Percentiles rank a stretch among this genome's conserved stretches.
phyloP scores from a whole-genome alignment of 371 early-diverging fungal species.

The Circinella minor region DNA sequence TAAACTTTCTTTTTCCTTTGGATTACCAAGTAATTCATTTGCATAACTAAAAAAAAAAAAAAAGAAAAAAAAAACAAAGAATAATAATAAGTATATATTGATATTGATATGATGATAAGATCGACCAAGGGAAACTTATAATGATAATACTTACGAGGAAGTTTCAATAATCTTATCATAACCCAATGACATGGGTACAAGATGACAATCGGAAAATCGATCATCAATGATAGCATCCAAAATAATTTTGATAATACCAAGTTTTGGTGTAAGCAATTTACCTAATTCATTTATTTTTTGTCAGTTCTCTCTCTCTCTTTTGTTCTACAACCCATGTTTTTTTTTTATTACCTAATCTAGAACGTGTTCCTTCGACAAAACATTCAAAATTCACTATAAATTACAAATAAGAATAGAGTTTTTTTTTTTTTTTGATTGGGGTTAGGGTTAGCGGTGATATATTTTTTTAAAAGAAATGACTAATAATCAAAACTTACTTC shows the following conservation, averaged over 20 bases:
- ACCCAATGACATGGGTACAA: constrained; percentile 87
- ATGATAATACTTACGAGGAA: constrained; percentile 55
- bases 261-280: constrained; percentile 80
- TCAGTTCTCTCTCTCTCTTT: background rate
- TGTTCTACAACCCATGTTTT: background rate
- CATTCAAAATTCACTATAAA: constrained; percentile 76
- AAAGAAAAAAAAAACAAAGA: no score
- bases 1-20: constrained; percentile 85
- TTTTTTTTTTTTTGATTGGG: background rate
- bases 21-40: constrained; percentile 82
- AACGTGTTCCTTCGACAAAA: constrained; percentile 89
- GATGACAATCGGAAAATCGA: constrained; percentile 68
- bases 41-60: constrained; percentile 32
- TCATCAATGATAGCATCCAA: constrained; percentile 73
- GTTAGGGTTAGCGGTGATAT: no score
- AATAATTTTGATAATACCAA: constrained; percentile 84
- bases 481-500: constrained; percentile 36
- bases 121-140: no score
- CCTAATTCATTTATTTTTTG: constrained; percentile 29
- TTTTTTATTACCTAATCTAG: constrained; percentile 60
- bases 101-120: no score
- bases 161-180: constrained; percentile 93
- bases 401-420: background rate
- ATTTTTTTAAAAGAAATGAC: background rate
- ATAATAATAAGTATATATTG: no score